Base-by-base conservation (phyloP, 768 basidiomycete genomes). In the Suillus sp. region DNA sequence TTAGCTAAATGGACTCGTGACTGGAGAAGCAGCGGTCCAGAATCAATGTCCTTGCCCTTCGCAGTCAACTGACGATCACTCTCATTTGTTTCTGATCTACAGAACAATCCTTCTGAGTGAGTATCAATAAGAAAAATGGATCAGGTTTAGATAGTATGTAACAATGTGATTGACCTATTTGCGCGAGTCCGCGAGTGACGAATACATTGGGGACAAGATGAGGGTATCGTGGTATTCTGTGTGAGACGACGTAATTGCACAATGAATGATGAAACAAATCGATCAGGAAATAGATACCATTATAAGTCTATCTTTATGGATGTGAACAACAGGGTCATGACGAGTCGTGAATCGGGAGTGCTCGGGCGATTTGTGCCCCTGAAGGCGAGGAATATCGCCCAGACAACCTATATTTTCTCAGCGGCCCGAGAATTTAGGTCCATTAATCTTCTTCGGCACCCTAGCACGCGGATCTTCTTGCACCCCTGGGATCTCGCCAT, bases 401-500 rank as follows among this genome's bases (percentile, higher is more conserved):
- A 37, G 37, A 32, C 35, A 30, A 64, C 59, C 61, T 32, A 61
- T 62, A 30, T 20, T 32, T 67, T 66, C 66, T 77, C 70, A 75
- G 47, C 74, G 75, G 35, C 71, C 75, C 20, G 70, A 55, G 66
- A 69, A 65, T 7, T 62, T 63, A 62, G 57, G 48, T 25, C 51
- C 30, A 57, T 56, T 27, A 16, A 51, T 50, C 55, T 61, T 59
- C 32, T 57, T 68, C 35, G 67, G 59, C 25, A 71, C 62, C 62
- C 74, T 75, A 9, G 90, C 87, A 32, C 87, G 83, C 42, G 79
- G 70, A 72, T 91, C 86, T 64, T 92, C 86, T 58, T 73, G 74
- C 11, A 89, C 87, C 32, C 83, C 87, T 45, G 89, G 86, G 63
- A 91, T 89, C 74, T 92, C 91, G 14, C 91, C 91, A 64, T 80